phyloP scores from a whole-genome alignment of 192 early-diverging fungal species.

The Coemansia biformis region DNA sequence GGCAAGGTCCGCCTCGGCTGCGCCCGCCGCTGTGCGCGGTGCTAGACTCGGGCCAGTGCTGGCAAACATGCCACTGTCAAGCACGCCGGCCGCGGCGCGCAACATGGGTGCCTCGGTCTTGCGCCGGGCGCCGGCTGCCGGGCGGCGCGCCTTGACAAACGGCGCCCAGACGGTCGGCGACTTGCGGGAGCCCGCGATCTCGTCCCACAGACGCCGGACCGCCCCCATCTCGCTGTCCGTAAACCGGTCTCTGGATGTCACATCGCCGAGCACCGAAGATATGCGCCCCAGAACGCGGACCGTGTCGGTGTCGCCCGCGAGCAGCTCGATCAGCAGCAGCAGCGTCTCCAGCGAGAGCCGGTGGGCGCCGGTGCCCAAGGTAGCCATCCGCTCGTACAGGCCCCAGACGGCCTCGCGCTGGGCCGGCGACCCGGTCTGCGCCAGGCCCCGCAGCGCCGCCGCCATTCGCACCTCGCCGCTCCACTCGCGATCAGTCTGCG shows the following conservation, averaged over 20 bases:
- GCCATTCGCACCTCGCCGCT: constrained; percentile 9
- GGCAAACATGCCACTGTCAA: too few species aligned
- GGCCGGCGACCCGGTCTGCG: constrained; percentile 12
- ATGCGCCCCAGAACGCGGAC: constrained; percentile 22
- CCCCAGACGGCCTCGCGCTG: constrained; percentile 33
- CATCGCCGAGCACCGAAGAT: constrained; percentile 1
- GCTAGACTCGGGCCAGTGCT: too few species aligned
- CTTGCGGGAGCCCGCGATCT: constrained; percentile 2
- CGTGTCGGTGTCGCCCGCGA: constrained; percentile 22
- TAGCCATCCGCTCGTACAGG: constrained; percentile 12
- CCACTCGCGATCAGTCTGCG: not conserved
- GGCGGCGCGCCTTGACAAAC: not conserved
- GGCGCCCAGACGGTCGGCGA: constrained; percentile 1
- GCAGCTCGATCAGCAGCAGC: constrained; percentile 21
- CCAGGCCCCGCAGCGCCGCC: constrained; percentile 8
- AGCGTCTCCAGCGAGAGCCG: constrained; percentile 10
- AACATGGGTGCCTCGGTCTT: not conserved
- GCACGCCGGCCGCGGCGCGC: too few species aligned
- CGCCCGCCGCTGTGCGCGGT: too few species aligned
- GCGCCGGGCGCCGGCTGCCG: not conserved
- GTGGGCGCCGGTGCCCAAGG: not conserved
- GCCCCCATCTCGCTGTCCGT: constrained; percentile 11
- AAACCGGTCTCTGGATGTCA: constrained; percentile 13
- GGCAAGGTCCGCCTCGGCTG: not conserved
- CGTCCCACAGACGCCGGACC: constrained; percentile 16